Base-by-base conservation (phyloP, 257 asterid species). In the Jacaranda mimosifolia region DNA sequence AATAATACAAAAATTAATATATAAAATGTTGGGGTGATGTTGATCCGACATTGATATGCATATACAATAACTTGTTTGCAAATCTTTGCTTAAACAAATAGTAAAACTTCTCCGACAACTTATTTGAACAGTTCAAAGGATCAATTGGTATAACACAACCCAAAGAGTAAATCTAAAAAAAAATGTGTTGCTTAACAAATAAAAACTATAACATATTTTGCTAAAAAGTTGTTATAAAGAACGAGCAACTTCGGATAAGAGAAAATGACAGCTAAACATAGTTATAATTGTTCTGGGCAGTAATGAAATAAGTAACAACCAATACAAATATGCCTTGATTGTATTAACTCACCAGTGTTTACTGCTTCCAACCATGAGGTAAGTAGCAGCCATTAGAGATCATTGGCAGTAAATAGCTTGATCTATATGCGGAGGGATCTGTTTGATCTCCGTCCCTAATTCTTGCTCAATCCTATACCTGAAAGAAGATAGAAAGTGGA, bases 391-490 rank as follows among this genome's bases (percentile, higher is more conserved):
- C 63, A 45, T 68, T 80, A 79, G 72, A 46, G 65, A 70, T 89
- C 89, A 93, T 72, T 56, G 90, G 71, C 98, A 91, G 85, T 93
- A 93, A 60, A 89, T 85, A 21, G 89, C 91, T 78, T 87, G 94
- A 84, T 93, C 97, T 73, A 93, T 93, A 48, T 90, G 96, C 18
- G 97, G 96, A 53, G 98, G 98, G 73, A 92, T 92, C 86, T 91
- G 97, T 83, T 92, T 91, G 81, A 92, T 92, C 84, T 91, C 98
- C 5, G 97, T 91, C 59, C 98, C 98, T 40, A 91, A 87, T 82
- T 93, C 98, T 87, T 93, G 97, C 80, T 93, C 98, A 66, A 93
- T 93, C 89, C 90, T 89, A 80, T 93, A 89, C 87, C 98, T 93
- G 84, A 49, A 77, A 79, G 76, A 57, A 32, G 49, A 58, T 19